A percentile compares a stretch with the other conserved stretches of the same genome.
These are phyloP conservation scores for Triticum dicoccoides DNA, from an alignment of 176 grass and related monocot genomes.

Conservation along the genomic window DNA sequence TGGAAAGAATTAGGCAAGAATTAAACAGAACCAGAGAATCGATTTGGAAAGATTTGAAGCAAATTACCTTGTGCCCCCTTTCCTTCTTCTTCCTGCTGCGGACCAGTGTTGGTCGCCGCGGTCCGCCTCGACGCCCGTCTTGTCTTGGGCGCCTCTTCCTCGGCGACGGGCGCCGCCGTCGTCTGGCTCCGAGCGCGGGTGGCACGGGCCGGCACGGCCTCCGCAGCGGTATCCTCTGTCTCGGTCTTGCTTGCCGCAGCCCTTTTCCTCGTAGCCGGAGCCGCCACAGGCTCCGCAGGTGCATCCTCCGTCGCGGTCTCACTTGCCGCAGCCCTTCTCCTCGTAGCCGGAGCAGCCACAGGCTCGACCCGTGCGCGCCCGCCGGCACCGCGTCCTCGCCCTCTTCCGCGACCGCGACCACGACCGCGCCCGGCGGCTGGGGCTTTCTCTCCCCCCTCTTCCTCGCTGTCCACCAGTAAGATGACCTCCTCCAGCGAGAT, in stretches of 20 bases:
- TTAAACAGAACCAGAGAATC: neutral
- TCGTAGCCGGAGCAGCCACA: slow-evolving; percentile 4
- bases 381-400: neutral
- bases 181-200: slow-evolving; percentile 11
- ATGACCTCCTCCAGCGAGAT: neutral
- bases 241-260: neutral
- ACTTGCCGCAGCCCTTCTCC: neutral
- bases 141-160: slow-evolving; percentile 13
- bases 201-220: neutral
- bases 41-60: neutral
- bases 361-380: neutral
- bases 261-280: slow-evolving; percentile 18
- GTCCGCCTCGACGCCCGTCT: slow-evolving; percentile 7
- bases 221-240: neutral
- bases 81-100: slow-evolving; percentile 22
- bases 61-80: slow-evolving; percentile 5
- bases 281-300: neutral
- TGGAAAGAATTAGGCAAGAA: neutral
- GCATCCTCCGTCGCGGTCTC: neutral
- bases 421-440: neutral
- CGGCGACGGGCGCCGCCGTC: neutral
- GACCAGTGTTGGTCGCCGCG: neutral
- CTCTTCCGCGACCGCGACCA: neutral
- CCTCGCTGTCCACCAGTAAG: neutral
- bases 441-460: neutral